Evolutionary conservation across 129 eudicot genomes (phyloP).

Genomic region (Centaurea solstitialis): DNA sequence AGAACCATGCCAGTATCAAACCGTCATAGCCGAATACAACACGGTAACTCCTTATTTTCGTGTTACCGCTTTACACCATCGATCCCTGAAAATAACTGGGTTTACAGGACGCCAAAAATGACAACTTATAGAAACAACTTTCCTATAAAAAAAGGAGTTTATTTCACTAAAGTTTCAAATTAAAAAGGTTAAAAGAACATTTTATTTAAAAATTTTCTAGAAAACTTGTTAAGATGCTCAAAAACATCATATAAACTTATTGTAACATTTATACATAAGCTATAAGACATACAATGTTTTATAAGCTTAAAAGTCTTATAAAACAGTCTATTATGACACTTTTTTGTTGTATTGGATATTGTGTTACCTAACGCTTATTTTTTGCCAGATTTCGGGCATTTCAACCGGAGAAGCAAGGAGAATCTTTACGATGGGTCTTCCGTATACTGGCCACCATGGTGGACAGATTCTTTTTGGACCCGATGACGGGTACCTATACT

Average conservation of each 20-base stretch:
- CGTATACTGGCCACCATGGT: slow-evolving; percentile 71
- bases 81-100: not conserved
- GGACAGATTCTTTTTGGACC: slow-evolving; percentile 91
- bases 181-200: not conserved
- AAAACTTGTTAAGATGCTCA: too few relatives aligned
- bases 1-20: slow-evolving; percentile 74
- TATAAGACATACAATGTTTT: too few relatives aligned
- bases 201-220: too few relatives aligned
- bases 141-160: too few relatives aligned
- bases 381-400: slow-evolving; percentile 46
- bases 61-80: not conserved
- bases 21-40: slow-evolving; percentile 74
- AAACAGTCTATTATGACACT: not conserved
- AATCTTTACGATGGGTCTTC: slow-evolving; percentile 88
- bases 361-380: not conserved
- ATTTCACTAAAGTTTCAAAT: too few relatives aligned
- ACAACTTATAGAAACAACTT: not conserved
- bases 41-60: slow-evolving; percentile 30
- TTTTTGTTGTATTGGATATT: not conserved
- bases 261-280: not conserved
- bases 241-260: not conserved
- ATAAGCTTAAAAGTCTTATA: slow-evolving; percentile 36
- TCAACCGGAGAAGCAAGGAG: slow-evolving; percentile 65
- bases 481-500: slow-evolving; percentile 67
- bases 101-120: not conserved